Evolutionary conservation across 495 filamentous ascomycete genomes (phyloP), one percentile per base, ranked within the genome.

Genomic region (Penicilliopsis zonata): DNA sequence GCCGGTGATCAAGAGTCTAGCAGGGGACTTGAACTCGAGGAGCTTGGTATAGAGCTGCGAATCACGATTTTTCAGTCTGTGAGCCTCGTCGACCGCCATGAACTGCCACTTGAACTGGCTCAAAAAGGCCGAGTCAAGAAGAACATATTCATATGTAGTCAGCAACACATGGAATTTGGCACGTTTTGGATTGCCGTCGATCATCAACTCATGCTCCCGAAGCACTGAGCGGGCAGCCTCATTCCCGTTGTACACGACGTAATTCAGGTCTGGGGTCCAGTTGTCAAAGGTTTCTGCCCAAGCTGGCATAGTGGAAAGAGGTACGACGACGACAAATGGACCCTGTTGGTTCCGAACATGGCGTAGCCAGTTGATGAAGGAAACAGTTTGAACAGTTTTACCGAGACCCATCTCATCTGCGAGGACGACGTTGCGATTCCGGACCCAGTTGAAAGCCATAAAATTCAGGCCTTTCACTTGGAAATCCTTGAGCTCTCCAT

Each of bases 351-450:
- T 66, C 34, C 88, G 67, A 26, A 84, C 79, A 59, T 95, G 87
- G n/a, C 86, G 80, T 38, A 99, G 69, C 87, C 92, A 96, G 50
- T 88, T 94, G 63, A 95, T 79, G 53, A 96, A 96, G 0, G 90
- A 69, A 13, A 99, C 86, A 1, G 88, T 95, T 55, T 99, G 90
- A 2, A 99, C 88, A 1, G 90, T 99, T 63, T 99, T 99, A 15
- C 90, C 90, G 17, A 99, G 66, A 34, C 90, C 90, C 90, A 99
- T 99, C 50, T 99, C 90, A 43, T 99, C 90, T 9, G 90, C 90
- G 9, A 99, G 67, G 32, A 99, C 94, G 40, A 94, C 87, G 45
- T 95, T 96, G 43, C 85, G 82, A 26, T 75, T 76, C 40, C 76
- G 76, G 26, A 80, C 81, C 90, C 90, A 99, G 51, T 94, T 93